Evolutionary conservation across 1,284 basidiomycete genomes (phyloP).

Genomic region (Ustilago bromivora): DNA sequence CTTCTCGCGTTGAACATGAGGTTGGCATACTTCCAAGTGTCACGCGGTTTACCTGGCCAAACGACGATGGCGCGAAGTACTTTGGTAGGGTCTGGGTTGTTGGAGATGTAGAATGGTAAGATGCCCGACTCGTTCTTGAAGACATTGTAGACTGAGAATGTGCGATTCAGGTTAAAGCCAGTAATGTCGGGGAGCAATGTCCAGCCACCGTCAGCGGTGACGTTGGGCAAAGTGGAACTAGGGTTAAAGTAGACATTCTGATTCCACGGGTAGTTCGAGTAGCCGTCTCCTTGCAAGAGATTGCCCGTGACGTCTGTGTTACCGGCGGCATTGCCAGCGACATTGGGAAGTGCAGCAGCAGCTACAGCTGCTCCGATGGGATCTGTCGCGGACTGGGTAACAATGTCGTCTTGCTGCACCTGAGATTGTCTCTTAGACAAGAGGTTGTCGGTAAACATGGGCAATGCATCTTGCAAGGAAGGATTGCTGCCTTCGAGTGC

Average conservation of each 20-base stretch:
- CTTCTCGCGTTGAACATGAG: conserved; percentile 53
- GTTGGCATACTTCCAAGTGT: conserved; percentile 63
- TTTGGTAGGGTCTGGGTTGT: conserved; percentile 34
- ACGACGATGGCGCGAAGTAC: conserved; percentile 52
- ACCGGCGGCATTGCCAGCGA: conserved; percentile 24
- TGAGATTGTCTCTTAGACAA: conserved; percentile 26
- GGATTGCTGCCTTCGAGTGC: conserved; percentile 15
- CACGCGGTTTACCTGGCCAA: conserved; percentile 59
- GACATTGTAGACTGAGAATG: conserved; percentile 37
- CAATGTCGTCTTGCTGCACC: conserved; percentile 22
- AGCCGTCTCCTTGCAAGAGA: conserved; percentile 40
- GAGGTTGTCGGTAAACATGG: conserved; percentile 21
- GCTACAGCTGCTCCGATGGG: conserved; percentile 29
- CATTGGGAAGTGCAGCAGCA: conserved; percentile 36
- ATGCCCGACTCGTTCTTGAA: conserved; percentile 47
- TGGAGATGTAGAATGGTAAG: conserved; percentile 58
- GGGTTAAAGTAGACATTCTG: conserved; percentile 23
- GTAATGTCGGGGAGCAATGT: conserved; percentile 28
- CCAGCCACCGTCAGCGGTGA: conserved; percentile 71
- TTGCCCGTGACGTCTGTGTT: conserved; percentile 29
- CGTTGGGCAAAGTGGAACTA: conserved; percentile 23
- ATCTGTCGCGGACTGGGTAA: conserved; percentile 23
- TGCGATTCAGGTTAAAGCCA: conserved; percentile 50
- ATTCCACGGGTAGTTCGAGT: conserved; percentile 38
- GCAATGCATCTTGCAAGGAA: conserved; percentile 13